These are phyloP conservation scores for Tephrocybe sp. DNA, from an alignment of 768 basidiomycete genomes.

Conservation along the genomic window DNA sequence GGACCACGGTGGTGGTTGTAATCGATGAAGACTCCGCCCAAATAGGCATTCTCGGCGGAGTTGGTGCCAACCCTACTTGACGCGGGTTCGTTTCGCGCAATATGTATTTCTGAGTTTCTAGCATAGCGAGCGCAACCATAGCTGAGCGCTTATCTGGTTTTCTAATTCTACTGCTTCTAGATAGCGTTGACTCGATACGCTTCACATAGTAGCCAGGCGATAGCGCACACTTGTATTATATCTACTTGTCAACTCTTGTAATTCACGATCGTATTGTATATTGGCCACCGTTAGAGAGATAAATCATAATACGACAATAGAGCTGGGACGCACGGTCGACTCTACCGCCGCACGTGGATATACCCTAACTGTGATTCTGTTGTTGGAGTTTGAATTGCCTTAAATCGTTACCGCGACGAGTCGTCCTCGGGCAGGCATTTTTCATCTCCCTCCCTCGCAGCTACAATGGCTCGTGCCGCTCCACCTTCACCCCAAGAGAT, in stretches of 20 bases:
- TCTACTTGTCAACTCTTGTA: too few relatives aligned
- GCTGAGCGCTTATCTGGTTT: too few relatives aligned
- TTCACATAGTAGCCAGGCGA: too few relatives aligned
- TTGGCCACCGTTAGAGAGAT: background rate
- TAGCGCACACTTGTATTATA: too few relatives aligned
- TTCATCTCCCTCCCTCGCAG: conserved; percentile 32
- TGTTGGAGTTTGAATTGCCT: conserved; percentile 6
- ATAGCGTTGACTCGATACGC: too few relatives aligned
- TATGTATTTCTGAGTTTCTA: too few relatives aligned
- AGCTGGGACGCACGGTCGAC: background rate
- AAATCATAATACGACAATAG: too few relatives aligned
- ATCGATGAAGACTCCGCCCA: conserved; percentile 18
- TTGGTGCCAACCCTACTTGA: background rate
- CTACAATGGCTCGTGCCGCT: conserved; percentile 32
- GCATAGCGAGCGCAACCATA: too few relatives aligned
- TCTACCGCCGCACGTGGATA: conserved; percentile 4
- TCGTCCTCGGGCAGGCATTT: background rate
- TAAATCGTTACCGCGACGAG: conserved; percentile 6
- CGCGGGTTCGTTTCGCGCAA: too few relatives aligned
- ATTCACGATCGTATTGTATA: background rate
- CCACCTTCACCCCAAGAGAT: conserved; percentile 89
- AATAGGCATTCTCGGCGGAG: conserved; percentile 14
- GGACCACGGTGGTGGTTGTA: conserved; percentile 1
- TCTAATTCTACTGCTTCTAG: too few relatives aligned
- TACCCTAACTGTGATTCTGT: too few relatives aligned